A percentile compares a stretch with the other conserved stretches of the same genome.
phyloP scores from a whole-genome alignment of 2,329 filamentous ascomycete species.

The Scedosporium apiospermum region DNA sequence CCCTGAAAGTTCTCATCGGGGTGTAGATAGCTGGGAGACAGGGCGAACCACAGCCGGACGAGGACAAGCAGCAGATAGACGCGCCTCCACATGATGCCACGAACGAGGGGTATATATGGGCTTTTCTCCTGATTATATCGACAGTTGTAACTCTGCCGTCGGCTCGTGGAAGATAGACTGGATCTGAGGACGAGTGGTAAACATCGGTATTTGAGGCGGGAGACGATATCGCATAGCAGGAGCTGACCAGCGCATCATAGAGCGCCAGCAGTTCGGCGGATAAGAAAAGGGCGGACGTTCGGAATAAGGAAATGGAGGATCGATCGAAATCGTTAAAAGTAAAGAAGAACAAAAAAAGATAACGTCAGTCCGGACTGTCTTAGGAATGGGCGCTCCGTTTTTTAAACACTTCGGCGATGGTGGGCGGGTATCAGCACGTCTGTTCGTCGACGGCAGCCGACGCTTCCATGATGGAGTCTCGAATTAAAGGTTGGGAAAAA shows the following conservation, averaged over 20 bases:
- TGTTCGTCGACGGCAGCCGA: not conserved
- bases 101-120: not conserved
- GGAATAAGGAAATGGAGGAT: not conserved
- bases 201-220: not conserved
- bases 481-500: not conserved
- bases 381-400: not conserved
- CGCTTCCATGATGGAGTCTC: not conserved
- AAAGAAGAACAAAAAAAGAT: not conserved
- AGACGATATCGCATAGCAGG: conserved; percentile 3
- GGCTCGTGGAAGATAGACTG: not conserved
- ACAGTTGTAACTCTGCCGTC: not conserved
- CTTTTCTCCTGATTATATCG: not conserved
- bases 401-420: not conserved
- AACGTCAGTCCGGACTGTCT: not conserved
- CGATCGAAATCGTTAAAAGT: not conserved
- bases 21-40: conserved; percentile 93
- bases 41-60: conserved; percentile 84
- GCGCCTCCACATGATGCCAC: conserved; percentile 72
- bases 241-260: conserved; percentile 1
- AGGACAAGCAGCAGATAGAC: conserved; percentile 76
- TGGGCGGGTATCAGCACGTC: not conserved
- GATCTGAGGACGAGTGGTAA: not conserved
- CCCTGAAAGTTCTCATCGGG: conserved; percentile 99
- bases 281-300: not conserved
- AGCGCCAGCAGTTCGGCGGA: not conserved